Evolutionary conservation across 352 stramenopile species (phyloP).

Genomic region (Globisporangium abappressorium): DNA sequence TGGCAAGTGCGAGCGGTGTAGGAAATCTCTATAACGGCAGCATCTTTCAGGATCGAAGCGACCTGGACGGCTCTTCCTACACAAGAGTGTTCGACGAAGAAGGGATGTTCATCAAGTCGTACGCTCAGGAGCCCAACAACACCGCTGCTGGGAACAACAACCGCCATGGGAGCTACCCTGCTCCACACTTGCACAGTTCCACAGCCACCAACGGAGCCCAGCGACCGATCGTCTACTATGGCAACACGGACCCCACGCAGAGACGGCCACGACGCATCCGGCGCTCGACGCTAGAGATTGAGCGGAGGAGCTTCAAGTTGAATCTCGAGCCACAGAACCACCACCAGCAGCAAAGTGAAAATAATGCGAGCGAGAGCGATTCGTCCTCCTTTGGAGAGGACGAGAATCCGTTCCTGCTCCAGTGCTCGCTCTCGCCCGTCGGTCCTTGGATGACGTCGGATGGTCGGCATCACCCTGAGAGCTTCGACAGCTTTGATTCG

Average conservation of each 20-base stretch:
- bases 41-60: background rate
- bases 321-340: background rate
- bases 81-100: constrained; percentile 13
- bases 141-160: background rate
- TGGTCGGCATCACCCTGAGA: background rate
- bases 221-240: background rate
- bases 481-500: constrained; percentile 6
- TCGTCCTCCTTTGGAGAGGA: constrained; percentile 4
- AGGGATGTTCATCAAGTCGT: constrained; percentile 14
- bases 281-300: background rate
- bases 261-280: background rate
- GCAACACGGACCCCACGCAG: background rate
- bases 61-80: background rate
- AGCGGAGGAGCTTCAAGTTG: background rate
- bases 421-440: constrained; percentile 34
- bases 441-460: constrained; percentile 42
- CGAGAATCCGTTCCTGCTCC: constrained; percentile 13
- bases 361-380: constrained; percentile 13
- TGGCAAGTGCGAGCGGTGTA: background rate
- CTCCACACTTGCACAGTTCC: constrained; percentile 3
- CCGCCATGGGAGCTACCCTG: background rate
- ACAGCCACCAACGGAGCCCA: background rate
- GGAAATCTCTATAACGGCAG: constrained; percentile 1
- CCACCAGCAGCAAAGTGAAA: background rate
- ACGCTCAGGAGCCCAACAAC: constrained; percentile 4